Conservation (phyloP, 2,329 filamentous ascomycete genomes). For the Didymella keratinophila region DNA sequence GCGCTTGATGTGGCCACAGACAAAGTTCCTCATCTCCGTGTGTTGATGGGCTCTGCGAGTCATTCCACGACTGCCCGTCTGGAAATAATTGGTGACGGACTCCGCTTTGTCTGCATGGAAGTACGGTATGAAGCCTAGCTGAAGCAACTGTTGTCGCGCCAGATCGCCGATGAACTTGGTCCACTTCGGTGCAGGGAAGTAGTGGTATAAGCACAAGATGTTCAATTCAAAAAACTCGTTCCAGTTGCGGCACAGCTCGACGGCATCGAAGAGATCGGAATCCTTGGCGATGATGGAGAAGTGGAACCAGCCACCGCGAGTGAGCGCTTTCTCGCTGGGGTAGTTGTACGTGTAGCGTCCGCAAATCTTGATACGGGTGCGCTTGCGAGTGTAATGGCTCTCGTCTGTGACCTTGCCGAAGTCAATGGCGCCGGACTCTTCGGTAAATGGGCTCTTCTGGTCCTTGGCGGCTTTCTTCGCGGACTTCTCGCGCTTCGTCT, state of each 20-base stretch:
- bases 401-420: conserved; percentile 50
- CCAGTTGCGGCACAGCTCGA: conserved; percentile 60
- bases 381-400: conserved; percentile 45
- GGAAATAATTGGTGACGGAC: conserved; percentile 42
- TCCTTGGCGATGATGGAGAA: conserved; percentile 61
- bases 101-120: conserved; percentile 45
- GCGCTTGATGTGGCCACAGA: conserved; percentile 55
- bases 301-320: conserved; percentile 59
- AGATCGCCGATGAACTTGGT: conserved; percentile 52
- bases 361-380: conserved; percentile 57
- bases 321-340: conserved; percentile 58
- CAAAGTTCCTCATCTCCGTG: conserved; percentile 51
- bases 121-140: conserved; percentile 53
- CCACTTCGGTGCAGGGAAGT: conserved; percentile 59
- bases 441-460: conserved; percentile 6
- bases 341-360: conserved; percentile 62
- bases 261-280: conserved; percentile 54
- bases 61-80: conserved; percentile 45
- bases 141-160: conserved; percentile 52
- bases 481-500: conserved; percentile 46
- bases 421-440: conserved; percentile 38
- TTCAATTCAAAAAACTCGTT: conserved; percentile 61
- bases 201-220: conserved; percentile 55
- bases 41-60: conserved; percentile 47
- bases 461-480: conserved; percentile 25